phyloP scores from a whole-genome alignment of 2,329 filamentous ascomycete genomes.

The Colletotrichum godetiae region DNA sequence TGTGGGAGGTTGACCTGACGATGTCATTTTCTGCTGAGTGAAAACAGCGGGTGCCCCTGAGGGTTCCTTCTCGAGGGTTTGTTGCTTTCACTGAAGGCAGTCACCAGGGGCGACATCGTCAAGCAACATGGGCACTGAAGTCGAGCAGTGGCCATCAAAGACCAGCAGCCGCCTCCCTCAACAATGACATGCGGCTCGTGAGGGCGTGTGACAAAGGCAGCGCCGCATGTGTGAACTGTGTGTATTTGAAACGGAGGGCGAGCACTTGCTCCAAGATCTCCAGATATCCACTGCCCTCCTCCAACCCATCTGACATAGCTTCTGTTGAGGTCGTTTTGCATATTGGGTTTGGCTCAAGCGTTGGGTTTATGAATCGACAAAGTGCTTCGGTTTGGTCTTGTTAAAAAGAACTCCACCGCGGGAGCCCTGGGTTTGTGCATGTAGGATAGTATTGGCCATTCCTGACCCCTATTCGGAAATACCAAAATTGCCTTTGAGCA shows the following conservation, averaged over 20 bases:
- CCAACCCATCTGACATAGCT: neutral
- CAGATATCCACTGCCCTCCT: neutral
- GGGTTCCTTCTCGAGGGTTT: conserved; percentile 21
- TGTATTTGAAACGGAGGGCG: neutral
- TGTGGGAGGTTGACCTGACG: neutral
- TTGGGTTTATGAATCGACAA: neutral
- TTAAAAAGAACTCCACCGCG: neutral
- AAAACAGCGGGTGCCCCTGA: conserved; percentile 13
- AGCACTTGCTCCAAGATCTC: neutral
- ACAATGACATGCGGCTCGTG: conserved; percentile 8
- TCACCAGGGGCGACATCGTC: conserved; percentile 11
- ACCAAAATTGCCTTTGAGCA: neutral
- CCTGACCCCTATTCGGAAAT: neutral
- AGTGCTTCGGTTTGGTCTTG: neutral
- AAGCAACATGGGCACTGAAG: neutral
- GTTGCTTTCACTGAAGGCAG: conserved; percentile 1
- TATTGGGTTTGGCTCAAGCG: neutral
- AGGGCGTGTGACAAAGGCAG: conserved; percentile 11
- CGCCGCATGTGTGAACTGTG: neutral
- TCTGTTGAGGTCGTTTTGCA: neutral
- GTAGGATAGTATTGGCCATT: neutral
- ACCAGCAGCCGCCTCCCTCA: conserved; percentile 2
- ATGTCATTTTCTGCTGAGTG: neutral
- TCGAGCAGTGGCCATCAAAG: neutral
- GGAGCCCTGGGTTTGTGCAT: neutral